A percentile compares a stretch with the other conserved stretches of the same genome.
phyloP scores from a whole-genome alignment of 2,329 filamentous ascomycete genomes.

The Bipolaris oryzae region DNA sequence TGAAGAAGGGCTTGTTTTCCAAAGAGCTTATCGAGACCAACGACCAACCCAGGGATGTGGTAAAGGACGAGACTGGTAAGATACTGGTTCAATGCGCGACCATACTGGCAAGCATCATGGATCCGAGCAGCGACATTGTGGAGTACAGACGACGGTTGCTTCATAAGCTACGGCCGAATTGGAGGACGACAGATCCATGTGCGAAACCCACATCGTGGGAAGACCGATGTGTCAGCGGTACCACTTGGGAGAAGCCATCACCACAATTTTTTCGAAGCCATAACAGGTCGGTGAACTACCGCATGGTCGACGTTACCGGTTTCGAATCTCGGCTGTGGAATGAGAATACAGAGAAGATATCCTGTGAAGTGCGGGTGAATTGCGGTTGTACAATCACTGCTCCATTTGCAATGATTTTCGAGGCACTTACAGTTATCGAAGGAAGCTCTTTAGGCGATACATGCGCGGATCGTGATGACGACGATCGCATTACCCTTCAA shows the following conservation, averaged over 20 bases:
- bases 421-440: conserved; percentile 8
- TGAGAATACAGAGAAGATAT: background rate
- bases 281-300: conserved; percentile 13
- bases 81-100: conserved; percentile 8
- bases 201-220: conserved; percentile 7
- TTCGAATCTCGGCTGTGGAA: conserved; percentile 9
- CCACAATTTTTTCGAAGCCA: conserved; percentile 1
- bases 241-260: conserved; percentile 3
- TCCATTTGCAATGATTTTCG: conserved; percentile 12
- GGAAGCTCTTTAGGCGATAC: conserved; percentile 9
- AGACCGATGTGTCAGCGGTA: conserved; percentile 12
- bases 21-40: conserved; percentile 1
- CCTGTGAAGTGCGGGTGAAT: conserved; percentile 12
- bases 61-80: conserved; percentile 11
- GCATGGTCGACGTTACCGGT: conserved; percentile 3
- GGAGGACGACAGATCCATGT: conserved; percentile 6
- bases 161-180: conserved; percentile 3
- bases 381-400: conserved; percentile 6
- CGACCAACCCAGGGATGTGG: conserved; percentile 2
- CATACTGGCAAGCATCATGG: conserved; percentile 8
- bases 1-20: background rate
- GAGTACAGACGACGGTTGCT: conserved; percentile 4
- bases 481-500: conserved; percentile 2
- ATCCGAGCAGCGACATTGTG: conserved; percentile 1
- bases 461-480: background rate